These are phyloP conservation scores for Heliamphora pulchella DNA, from an alignment of 179 eudicot genomes.

Conservation along the genomic window DNA sequence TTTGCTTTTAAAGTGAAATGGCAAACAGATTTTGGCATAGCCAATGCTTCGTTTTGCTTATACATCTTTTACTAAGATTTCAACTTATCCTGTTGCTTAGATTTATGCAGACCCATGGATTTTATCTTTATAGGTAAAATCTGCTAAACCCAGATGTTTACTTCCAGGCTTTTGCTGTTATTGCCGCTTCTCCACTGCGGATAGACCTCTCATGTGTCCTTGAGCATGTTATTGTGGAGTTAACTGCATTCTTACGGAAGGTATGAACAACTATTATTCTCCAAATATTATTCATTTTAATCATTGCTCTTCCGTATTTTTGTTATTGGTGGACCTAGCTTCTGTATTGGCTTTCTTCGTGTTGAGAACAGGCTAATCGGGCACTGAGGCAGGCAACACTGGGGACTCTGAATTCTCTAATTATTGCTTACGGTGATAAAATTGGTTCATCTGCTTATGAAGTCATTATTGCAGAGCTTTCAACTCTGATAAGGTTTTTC, in stretches of 20 bases:
- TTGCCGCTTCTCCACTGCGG: conserved; percentile 81
- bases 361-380: conserved; percentile 67
- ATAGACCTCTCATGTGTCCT: conserved; percentile 80
- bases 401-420: conserved; percentile 85
- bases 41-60: neutral
- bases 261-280: conserved; percentile 27
- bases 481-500: conserved; percentile 77
- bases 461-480: conserved; percentile 85
- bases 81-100: neutral
- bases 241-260: conserved; percentile 92
- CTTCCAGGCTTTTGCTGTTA: conserved; percentile 85
- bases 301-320: too few species aligned
- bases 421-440: conserved; percentile 87
- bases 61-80: neutral
- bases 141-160: conserved; percentile 15
- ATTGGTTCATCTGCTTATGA: conserved; percentile 89
- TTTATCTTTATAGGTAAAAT: too few species aligned
- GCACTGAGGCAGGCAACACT: conserved; percentile 91
- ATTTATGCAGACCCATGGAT: neutral
- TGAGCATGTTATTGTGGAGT: conserved; percentile 77
- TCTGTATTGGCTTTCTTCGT: conserved; percentile 12
- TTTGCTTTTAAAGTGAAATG: neutral
- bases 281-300: neutral
- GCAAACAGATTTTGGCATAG: neutral
- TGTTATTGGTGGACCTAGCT: neutral